Base-by-base conservation (phyloP, 305 asterid species). In the Plantago lanceolata region DNA sequence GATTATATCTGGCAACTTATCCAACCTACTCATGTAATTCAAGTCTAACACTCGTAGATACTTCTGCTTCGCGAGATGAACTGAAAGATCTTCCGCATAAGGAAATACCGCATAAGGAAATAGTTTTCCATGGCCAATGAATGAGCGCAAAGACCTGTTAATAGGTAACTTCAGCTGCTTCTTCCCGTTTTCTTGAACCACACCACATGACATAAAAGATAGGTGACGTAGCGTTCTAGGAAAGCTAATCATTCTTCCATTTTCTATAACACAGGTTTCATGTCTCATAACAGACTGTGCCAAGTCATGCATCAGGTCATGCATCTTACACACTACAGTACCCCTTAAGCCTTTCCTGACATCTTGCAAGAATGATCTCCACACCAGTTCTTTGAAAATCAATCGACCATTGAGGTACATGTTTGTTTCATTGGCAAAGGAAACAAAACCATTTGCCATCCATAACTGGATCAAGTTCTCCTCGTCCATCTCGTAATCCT, bases 221-320 rank as follows among this genome's bases (percentile, higher is more conserved):
- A 59, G 18, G 51, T 59, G 64, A 40, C 33, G 35, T 35, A 59
- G 35, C 0, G 64, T 59, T 59, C 35, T 37, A 7, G 51, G 64
- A 40, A 40, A 11, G 19, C 11, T 59, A 5, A 40, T 19, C 63
- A 2, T 16, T 29, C 44, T 14, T 19, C 6, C 48, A 33, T 21
- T 12, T 57, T 33, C 55, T 15, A 70, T 0, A 28, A 50, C 21
- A 37, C n/a, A 60, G 11, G 57, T 72, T 48, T 72, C 72, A 3
- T 55, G 29, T 61, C 35, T 59, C 78, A 73, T 73, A 28, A 76
- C 66, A 54, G 62, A 76, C 52, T 11, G 19, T 8, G 82, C 78
- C 51, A 80, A 51, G 40, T 76, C 82, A 69, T 76, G 78, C 66
- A 73, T 59, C 24, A 79, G 66, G 49, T 73, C 85, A 4, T 80